Base-by-base conservation (phyloP, 2,329 filamentous ascomycete genomes). In the Cyphellophora attinorum region DNA sequence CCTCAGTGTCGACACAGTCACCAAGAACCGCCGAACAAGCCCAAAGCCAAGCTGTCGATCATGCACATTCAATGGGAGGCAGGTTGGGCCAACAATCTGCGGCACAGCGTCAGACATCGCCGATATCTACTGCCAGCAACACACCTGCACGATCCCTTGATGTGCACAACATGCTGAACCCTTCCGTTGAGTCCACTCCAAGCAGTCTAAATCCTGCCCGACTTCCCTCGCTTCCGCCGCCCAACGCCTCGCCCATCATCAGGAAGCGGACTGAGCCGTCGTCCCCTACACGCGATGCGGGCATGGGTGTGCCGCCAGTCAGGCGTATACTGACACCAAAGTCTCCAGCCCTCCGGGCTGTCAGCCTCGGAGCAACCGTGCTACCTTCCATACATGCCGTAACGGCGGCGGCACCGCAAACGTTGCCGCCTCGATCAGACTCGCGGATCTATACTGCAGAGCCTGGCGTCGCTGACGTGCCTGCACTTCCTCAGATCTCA, bases 281-380 rank as follows among this genome's bases (percentile, higher is more conserved):
- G 27, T 48, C 47, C 3, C 44, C 47, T 15, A 29, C 31, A 5
- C 33, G 38, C 19, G 41, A 42, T 13, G 30, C 37, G 8, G 41
- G 38, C 21, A 5, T 31, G 11, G 33, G 33, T 19, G 14, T 29
- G 16, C 37, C 35, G 14, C 6, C 29, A n/a, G 41, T 38, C 19
- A 41, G 73, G 43, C 66, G 67, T 19, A 66, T 74, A n/a, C 50
- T 76, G 40, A 76, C 70, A 8, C 72, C 76, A 1, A 64, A 67
- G 43, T 77, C 76, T 6, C 74, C 74, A 6, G 56, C 51, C 4
- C 34, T 65, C 27, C 67, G 74, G 41, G 61, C 68, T 16, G 59
- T 66, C 12, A 75, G 70, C 46, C 49, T 71, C 10, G 63, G 64
- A 19, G 29, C 57, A 35, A 35, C 57, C 52, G 47, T 68, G 21